Conservation (phyloP, 2,329 filamentous ascomycete genomes). For the Trichoderma sp. region DNA sequence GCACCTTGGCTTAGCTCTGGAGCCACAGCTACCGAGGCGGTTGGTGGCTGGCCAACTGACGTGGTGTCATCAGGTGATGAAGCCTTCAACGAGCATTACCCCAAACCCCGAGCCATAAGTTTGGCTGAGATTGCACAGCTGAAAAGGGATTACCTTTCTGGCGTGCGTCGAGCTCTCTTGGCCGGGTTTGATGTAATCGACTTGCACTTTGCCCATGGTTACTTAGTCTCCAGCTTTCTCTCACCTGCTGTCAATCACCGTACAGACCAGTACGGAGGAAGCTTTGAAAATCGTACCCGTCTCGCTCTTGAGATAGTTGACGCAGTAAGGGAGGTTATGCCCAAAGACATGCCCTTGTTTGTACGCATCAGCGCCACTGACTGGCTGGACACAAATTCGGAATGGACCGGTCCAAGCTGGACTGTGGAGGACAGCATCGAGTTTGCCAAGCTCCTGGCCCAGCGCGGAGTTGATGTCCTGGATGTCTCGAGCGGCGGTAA, state of each 20-base stretch:
- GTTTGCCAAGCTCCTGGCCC: conserved; percentile 62
- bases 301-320: conserved; percentile 67
- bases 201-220: conserved; percentile 75
- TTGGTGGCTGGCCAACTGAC: conserved; percentile 49
- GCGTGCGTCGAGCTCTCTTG: conserved; percentile 53
- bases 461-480: conserved; percentile 68
- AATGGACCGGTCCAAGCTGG: conserved; percentile 59
- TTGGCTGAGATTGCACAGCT: conserved; percentile 60
- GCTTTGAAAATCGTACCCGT: conserved; percentile 68
- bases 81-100: conserved; percentile 56
- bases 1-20: conserved; percentile 64
- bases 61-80: conserved; percentile 44
- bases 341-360: conserved; percentile 67
- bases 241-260: conserved; percentile 68
- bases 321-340: conserved; percentile 59
- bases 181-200: conserved; percentile 66
- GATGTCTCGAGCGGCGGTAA: conserved; percentile 70
- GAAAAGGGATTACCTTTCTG: conserved; percentile 57
- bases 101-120: conserved; percentile 62
- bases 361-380: conserved; percentile 70
- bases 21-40: conserved; percentile 36
- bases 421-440: conserved; percentile 61
- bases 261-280: conserved; percentile 65
- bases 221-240: conserved; percentile 67
- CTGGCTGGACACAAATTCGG: conserved; percentile 64